phyloP scores from a whole-genome alignment of 805 yeast species.

The Ogataea haglerorum region DNA sequence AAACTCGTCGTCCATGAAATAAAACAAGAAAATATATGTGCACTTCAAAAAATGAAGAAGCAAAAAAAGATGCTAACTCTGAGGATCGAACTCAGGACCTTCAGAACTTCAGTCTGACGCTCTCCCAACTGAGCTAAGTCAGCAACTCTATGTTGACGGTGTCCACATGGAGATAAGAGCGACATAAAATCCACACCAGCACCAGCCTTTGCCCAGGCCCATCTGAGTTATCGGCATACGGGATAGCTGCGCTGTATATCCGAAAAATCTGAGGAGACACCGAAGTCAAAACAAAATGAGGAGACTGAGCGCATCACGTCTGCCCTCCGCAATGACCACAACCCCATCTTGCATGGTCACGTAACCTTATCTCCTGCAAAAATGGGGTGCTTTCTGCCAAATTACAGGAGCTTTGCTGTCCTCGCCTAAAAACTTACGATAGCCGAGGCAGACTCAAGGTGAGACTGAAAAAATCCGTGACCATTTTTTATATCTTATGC shows the following conservation, averaged over 20 bases:
- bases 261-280: not conserved
- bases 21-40: not conserved
- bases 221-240: not conserved
- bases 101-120: slow-evolving; percentile 29
- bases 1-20: slow-evolving; percentile 11
- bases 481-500: slow-evolving; percentile 7
- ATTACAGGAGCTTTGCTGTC: not conserved
- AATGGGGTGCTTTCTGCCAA: not conserved
- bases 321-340: not conserved
- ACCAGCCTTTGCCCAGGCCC: not conserved
- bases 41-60: not conserved
- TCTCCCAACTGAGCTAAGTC: slow-evolving; percentile 30
- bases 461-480: slow-evolving; percentile 13
- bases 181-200: too few relatives aligned
- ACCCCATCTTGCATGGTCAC: not conserved
- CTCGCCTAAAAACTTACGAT: slow-evolving; percentile 10
- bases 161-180: too few relatives aligned
- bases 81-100: slow-evolving; percentile 31
- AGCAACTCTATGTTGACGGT: slow-evolving; percentile 9
- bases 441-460: slow-evolving; percentile 8
- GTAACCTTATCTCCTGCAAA: not conserved
- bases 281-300: not conserved
- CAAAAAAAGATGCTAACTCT: slow-evolving; percentile 21
- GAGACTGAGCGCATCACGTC: not conserved
- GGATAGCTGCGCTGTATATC: not conserved